phyloP scores from a whole-genome alignment of 164 flowering plant genomes.

The Liquidambar formosana region DNA sequence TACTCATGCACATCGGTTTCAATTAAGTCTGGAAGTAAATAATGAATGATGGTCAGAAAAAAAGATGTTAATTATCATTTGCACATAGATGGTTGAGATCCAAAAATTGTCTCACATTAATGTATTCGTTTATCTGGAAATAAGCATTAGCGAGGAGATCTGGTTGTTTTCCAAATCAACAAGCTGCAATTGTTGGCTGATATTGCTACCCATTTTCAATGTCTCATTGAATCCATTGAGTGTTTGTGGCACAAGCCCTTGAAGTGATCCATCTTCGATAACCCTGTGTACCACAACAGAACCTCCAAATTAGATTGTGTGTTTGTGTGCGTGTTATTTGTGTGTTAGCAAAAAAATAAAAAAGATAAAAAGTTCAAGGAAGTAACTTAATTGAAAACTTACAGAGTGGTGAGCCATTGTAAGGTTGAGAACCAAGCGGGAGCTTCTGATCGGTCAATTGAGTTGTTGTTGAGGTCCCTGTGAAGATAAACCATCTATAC shows the following conservation, averaged over 20 bases:
- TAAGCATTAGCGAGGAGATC: constrained; percentile 41
- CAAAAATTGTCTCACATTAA: constrained; percentile 51
- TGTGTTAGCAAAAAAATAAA: too few species aligned
- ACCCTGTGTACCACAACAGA: constrained; percentile 41
- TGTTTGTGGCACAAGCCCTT: constrained; percentile 54
- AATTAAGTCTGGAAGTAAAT: constrained; percentile 50
- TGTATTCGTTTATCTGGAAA: constrained; percentile 45
- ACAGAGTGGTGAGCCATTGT: constrained; percentile 82
- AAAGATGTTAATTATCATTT: neutral
- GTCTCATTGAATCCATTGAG: constrained; percentile 65
- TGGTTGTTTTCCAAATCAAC: constrained; percentile 75
- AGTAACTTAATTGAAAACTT: constrained; percentile 28
- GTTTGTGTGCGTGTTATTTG: neutral
- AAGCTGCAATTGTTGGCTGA: constrained; percentile 61
- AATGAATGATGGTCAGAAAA: constrained; percentile 4
- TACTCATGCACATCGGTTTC: constrained; percentile 68
- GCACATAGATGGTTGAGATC: neutral
- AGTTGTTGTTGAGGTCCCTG: constrained; percentile 92
- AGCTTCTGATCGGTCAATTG: constrained; percentile 60
- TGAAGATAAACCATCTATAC: constrained; percentile 6
- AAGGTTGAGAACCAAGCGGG: constrained; percentile 86
- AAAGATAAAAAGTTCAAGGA: too few species aligned
- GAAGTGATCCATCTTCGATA: constrained; percentile 60
- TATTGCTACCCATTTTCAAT: constrained; percentile 57
- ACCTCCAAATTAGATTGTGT: constrained; percentile 7